Base-by-base conservation (phyloP, 2,329 filamentous ascomycete genomes). In the Aspergillus vadensis region DNA sequence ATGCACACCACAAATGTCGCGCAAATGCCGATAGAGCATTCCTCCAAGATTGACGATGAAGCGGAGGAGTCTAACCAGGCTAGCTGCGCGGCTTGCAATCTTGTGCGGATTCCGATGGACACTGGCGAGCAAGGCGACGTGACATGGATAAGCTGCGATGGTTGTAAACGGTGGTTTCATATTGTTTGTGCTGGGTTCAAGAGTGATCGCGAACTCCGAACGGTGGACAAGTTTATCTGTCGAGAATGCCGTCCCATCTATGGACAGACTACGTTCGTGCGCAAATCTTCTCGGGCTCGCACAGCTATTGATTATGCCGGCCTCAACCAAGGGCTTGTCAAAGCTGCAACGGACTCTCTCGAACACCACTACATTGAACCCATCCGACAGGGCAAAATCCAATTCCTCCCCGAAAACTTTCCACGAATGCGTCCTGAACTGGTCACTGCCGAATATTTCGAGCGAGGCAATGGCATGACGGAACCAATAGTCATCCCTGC, bases 141-240 rank as follows among this genome's bases (percentile, higher is more conserved):
- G 59, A 80, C 80, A 14, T 90, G 87, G 87, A 87, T 90, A 63
- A 84, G 83, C 44, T 90, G 87, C 70, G 86, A 89, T 72, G 86
- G 85, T 25, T 90, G 87, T 75, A 87, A 88, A 69, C 81, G 81
- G 59, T 90, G 87, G 87, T 88, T 86, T 69, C 87, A 90, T 74
- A 86, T 86, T 61, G 82, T 85, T 56, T 90, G 87, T 70, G 86
- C 86, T 53, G 86, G 86, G 3, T 88, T 89, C 73, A 85, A 84
- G 70, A 87, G 82, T 66, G 85, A 86, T 65, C 80, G 83, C 25
- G 86, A 89, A 69, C 83, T 88, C 36, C 83, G 85, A 58, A 85
- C 85, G 56, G 85, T 90, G 48, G 87, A 89, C 76, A 89, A 89
- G 71, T 90, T 85, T 69, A 87, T 88, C 69, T 90, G 87, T 72